Percentiles rank a stretch among this genome's conserved stretches.
Conservation (phyloP, 768 basidiomycete species). For the Rhodotorula diobovata region DNA sequence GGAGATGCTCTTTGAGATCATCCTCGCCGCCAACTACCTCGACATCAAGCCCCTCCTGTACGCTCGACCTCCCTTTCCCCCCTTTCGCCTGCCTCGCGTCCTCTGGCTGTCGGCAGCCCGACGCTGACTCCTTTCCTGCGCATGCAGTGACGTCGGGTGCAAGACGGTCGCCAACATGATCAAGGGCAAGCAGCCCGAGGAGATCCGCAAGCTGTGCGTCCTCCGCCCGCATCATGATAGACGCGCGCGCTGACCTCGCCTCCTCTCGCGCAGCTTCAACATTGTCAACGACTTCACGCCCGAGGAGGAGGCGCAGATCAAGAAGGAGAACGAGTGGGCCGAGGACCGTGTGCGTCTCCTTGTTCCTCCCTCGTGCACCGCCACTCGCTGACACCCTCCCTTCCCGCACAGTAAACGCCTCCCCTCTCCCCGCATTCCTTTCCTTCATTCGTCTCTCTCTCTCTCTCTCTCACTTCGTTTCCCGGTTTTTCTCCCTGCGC, state of each 20-base stretch:
- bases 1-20: slow-evolving; percentile 99
- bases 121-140: not conserved
- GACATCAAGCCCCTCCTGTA: slow-evolving; percentile 98
- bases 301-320: slow-evolving; percentile 99
- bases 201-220: slow-evolving; percentile 96
- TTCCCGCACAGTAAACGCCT: not conserved
- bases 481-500: no score
- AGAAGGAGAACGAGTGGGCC: slow-evolving; percentile 77
- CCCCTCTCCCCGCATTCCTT: no score
- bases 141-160: slow-evolving; percentile 82
- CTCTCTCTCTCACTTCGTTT: no score
- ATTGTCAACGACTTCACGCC: slow-evolving; percentile 85
- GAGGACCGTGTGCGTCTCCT: slow-evolving; percentile 39
- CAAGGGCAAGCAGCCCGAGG: slow-evolving; percentile 99
- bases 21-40: slow-evolving; percentile 98
- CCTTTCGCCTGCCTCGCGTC: not conserved
- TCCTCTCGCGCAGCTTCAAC: slow-evolving; percentile 38
- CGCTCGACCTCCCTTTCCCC: slow-evolving; percentile 45
- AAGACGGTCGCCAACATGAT: slow-evolving; percentile 99
- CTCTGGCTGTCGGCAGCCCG: no score
- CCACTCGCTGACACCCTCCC: not conserved
- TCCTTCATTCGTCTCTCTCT: no score
- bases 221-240: not conserved
- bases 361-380: not conserved
- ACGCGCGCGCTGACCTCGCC: slow-evolving; percentile 6